phyloP scores from a whole-genome alignment of 1,139 yeast genomes.

The Protomyces inundatus region DNA sequence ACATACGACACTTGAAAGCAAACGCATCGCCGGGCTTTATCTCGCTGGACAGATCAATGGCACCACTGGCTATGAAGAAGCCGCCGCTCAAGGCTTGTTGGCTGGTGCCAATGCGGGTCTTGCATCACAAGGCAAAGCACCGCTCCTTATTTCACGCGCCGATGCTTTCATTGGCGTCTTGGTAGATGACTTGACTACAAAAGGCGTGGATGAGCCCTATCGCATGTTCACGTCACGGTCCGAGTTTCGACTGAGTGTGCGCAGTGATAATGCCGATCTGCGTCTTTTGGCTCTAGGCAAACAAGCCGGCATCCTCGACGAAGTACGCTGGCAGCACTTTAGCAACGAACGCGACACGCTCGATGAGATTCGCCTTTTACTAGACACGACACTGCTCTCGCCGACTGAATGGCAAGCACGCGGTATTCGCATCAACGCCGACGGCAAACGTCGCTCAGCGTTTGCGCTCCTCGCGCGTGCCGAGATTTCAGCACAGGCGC shows the following conservation, averaged over 20 bases:
- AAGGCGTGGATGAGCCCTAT: constrained; percentile 96
- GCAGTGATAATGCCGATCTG: constrained; percentile 91
- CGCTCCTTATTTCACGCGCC: constrained; percentile 59
- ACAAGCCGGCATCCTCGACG: constrained; percentile 60
- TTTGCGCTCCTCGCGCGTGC: constrained; percentile 52
- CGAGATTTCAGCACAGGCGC: constrained; percentile 38
- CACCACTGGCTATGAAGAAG: constrained; percentile 98
- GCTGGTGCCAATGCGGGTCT: constrained; percentile 93
- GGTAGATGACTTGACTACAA: constrained; percentile 87
- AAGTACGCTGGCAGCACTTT: constrained; percentile 54
- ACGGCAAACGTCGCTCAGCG: constrained; percentile 45
- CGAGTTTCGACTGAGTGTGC: constrained; percentile 79
- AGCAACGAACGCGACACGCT: constrained; percentile 47
- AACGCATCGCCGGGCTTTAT: constrained; percentile 67
- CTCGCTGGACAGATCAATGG: constrained; percentile 98
- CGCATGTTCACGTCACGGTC: constrained; percentile 97
- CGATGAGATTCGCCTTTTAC: constrained; percentile 44
- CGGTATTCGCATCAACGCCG: constrained; percentile 40
- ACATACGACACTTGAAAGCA: constrained; percentile 72
- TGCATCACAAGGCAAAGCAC: constrained; percentile 43
- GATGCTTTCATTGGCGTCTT: constrained; percentile 90
- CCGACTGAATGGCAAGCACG: constrained; percentile 58
- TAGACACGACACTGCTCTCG: constrained; percentile 48
- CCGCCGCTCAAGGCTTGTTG: constrained; percentile 79
- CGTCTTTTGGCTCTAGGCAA: constrained; percentile 71